A percentile compares a stretch with the other conserved stretches of the same genome.
phyloP scores from a whole-genome alignment of 768 basidiomycete species.

The Xanthoconium stramineum region DNA sequence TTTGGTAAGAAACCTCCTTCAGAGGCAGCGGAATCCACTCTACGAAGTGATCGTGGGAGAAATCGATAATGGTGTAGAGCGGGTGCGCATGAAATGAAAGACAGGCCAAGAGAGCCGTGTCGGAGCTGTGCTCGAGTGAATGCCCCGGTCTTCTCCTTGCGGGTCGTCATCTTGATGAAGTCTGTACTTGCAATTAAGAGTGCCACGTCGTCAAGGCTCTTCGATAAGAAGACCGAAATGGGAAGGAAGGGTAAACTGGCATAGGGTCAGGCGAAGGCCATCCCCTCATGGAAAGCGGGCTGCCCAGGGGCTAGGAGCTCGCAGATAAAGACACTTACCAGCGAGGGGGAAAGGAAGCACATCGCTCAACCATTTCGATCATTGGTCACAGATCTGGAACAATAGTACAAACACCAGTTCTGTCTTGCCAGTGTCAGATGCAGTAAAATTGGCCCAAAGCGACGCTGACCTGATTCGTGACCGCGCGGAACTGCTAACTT shows the following conservation, averaged over 20 bases:
- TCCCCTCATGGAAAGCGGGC: constrained; percentile 26
- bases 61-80: constrained; percentile 7
- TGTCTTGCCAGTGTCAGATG: constrained; percentile 4
- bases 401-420: constrained; percentile 3
- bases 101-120: constrained; percentile 3
- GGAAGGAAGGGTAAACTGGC: constrained; percentile 25
- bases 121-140: constrained; percentile 22
- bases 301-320: constrained; percentile 20
- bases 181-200: constrained; percentile 12
- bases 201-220: constrained; percentile 29
- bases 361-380: constrained; percentile 14
- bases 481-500: not conserved
- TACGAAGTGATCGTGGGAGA: constrained; percentile 36
- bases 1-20: constrained; percentile 31
- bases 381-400: constrained; percentile 10
- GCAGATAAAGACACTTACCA: constrained; percentile 10
- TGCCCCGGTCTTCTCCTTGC: constrained; percentile 29
- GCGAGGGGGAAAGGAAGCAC: constrained; percentile 9
- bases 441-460: constrained; percentile 2
- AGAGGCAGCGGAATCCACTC: constrained; percentile 28
- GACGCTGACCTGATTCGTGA: constrained; percentile 2
- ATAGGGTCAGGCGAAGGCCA: constrained; percentile 27
- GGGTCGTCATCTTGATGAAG: constrained; percentile 13
- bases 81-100: constrained; percentile 3
- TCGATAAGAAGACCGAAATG: constrained; percentile 28